Evolutionary conservation across 208 protist species (phyloP), one percentile per base, ranked within the genome.

Genomic region (Naegleria fowleri): DNA sequence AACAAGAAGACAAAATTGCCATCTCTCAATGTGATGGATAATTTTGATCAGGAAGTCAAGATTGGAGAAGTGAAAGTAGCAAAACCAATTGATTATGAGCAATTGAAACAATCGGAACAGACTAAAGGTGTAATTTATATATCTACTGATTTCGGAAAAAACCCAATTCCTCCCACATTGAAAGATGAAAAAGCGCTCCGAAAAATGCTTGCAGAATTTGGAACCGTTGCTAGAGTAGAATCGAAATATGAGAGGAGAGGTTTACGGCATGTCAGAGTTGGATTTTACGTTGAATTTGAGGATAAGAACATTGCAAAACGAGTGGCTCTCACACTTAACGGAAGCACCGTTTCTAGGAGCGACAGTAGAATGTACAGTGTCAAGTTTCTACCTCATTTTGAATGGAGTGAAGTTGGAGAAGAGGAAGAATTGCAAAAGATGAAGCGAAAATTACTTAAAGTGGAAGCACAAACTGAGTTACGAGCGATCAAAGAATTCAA

Each of bases 261-360:
- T 29, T 33, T 22, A 87, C 40, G 29, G 29, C 40, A 51, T 15
- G 11, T 40, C 83, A 40, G 15, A 36, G 29, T 41, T 48, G 83
- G 83, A 29, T 87, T 48, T 39, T 87, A 48, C 52, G 83, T 48
- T 51, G 83, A 87, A 39, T 87, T 51, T 39, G 83, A 41, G 11
- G 41, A 87, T 19, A 87, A 87, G 38, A 87, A 51, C 15, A 87
- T n/a, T 16, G 83, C 83, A 87, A 87, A 87, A 36, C 51, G 38
- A 52, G 83, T 87, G 1, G 83, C 83, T 36, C 29, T 87, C 39
- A 51, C 40, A 52, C 22, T 87, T 0, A 87, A 87, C 52, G 83
- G 83, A 22, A 51, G 22, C 25, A 33, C 83, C 9, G 22, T 87
- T 40, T 41, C 83, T 0, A 87, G 83, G 40, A 22, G 41, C 29